Evolutionary conservation across 2,329 filamentous ascomycete species (phyloP).

Genomic region (Colletotrichum simmondsii): DNA sequence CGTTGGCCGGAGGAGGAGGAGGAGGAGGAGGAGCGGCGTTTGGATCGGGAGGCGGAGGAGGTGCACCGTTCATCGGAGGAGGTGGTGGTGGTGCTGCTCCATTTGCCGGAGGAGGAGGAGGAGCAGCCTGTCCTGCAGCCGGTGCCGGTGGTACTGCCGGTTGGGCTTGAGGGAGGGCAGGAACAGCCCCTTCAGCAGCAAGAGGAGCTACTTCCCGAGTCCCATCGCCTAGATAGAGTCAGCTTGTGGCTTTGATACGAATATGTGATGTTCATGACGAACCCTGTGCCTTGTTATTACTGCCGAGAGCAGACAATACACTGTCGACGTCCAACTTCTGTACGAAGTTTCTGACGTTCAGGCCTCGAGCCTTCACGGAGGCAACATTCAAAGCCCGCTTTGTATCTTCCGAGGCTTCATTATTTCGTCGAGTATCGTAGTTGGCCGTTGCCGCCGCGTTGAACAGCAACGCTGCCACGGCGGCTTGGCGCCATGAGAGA

Average conservation of each 20-base stretch:
- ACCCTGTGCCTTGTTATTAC: not conserved
- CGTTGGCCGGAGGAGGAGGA: not conserved
- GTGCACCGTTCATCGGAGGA: not conserved
- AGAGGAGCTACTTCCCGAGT: not conserved
- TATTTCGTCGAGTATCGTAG: conserved; percentile 7
- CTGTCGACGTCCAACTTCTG: conserved; percentile 12
- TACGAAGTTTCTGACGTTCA: conserved; percentile 16
- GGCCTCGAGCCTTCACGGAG: not conserved
- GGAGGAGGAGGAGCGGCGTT: conserved; percentile 6
- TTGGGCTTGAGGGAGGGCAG: not conserved
- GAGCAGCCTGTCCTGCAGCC: not conserved
- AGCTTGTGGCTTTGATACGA: not conserved
- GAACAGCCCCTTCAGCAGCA: conserved; percentile 16
- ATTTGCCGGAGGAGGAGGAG: not conserved
- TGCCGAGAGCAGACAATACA: conserved; percentile 5
- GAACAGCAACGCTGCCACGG: conserved; percentile 27
- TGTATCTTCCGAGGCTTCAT: conserved; percentile 10
- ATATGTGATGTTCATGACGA: not conserved
- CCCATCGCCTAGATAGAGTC: not conserved
- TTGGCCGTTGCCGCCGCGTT: conserved; percentile 22
- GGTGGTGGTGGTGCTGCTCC: not conserved
- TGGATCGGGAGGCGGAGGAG: conserved; percentile 6
- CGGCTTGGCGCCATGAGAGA: conserved; percentile 27
- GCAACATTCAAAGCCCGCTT: conserved; percentile 20
- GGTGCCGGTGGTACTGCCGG: not conserved